A percentile compares a stretch with the other conserved stretches of the same genome.
These are phyloP conservation scores for Hypoxylon fragiforme DNA, from an alignment of 495 filamentous ascomycete genomes.

Conservation along the genomic window DNA sequence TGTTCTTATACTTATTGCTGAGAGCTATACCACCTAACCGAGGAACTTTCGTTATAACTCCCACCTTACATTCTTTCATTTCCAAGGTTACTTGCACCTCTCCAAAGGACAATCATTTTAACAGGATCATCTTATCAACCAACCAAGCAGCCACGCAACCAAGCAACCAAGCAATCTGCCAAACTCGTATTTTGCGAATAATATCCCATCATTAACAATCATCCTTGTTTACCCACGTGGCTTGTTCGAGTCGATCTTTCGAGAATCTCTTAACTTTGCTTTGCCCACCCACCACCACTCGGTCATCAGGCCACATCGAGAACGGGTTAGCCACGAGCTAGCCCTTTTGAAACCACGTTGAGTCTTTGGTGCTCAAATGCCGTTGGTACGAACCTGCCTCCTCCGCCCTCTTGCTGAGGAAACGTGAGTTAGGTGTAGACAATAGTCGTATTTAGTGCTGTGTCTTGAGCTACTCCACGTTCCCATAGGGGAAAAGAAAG, in stretches of 20 bases:
- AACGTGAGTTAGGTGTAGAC: slow-evolving; percentile 46
- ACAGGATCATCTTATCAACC: slow-evolving; percentile 7
- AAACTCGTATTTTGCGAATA: slow-evolving; percentile 12
- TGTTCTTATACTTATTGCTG: neutral
- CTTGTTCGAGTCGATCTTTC: slow-evolving; percentile 22
- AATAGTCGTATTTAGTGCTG: slow-evolving; percentile 21
- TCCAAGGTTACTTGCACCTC: too few relatives aligned
- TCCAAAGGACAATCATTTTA: slow-evolving; percentile 8
- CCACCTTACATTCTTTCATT: neutral
- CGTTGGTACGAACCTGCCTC: slow-evolving; percentile 44
- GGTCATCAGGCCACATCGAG: slow-evolving; percentile 25
- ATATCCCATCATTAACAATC: slow-evolving; percentile 14
- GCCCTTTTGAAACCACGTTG: slow-evolving; percentile 26
- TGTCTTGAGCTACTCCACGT: slow-evolving; percentile 2
- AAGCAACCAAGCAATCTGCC: too few relatives aligned
- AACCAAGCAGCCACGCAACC: slow-evolving; percentile 25
- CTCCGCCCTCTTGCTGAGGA: slow-evolving; percentile 53
- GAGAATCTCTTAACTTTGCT: slow-evolving; percentile 2
- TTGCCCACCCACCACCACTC: slow-evolving; percentile 9
- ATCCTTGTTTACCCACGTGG: slow-evolving; percentile 29
- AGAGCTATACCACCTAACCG: neutral
- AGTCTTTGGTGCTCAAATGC: slow-evolving; percentile 43
- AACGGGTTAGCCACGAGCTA: slow-evolving; percentile 31
- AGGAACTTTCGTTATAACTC: neutral
- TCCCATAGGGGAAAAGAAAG: slow-evolving; percentile 6